Evolutionary conservation across 306 rosid genomes (phyloP).

Genomic region (Vigna trinervia): DNA sequence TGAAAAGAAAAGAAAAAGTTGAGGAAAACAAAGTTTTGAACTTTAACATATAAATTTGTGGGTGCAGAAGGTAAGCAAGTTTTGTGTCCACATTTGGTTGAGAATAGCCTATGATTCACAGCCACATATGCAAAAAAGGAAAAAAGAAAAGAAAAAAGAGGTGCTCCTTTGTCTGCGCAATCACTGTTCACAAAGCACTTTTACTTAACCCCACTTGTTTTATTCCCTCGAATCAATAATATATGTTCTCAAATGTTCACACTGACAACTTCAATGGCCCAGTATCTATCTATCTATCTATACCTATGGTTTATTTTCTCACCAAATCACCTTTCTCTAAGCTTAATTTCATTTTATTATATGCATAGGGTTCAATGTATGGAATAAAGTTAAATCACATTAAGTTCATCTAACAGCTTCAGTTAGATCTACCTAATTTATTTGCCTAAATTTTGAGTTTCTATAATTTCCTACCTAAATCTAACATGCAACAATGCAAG

Average conservation of each 20-base stretch:
- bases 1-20: conserved; percentile 42
- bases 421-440: conserved; percentile 38
- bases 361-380: not conserved
- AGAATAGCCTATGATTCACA: conserved; percentile 38
- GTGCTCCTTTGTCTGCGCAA: conserved; percentile 42
- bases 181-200: conserved; percentile 41
- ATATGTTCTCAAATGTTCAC: conserved; percentile 5
- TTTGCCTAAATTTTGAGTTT: conserved; percentile 22
- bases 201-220: conserved; percentile 44
- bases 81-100: conserved; percentile 50
- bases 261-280: conserved; percentile 27
- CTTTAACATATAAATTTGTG: conserved; percentile 40
- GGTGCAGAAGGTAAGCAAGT: conserved; percentile 30
- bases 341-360: not conserved
- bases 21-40: conserved; percentile 44
- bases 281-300: not conserved
- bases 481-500: conserved; percentile 6
- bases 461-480: conserved; percentile 30
- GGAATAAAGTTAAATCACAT: not conserved
- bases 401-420: conserved; percentile 6
- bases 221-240: conserved; percentile 41
- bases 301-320: conserved; percentile 6
- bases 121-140: conserved; percentile 34
- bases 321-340: conserved; percentile 13
- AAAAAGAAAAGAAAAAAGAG: not conserved